Evolutionary conservation across 768 basidiomycete species (phyloP).

Genomic region (Gymnopilus junonius): DNA sequence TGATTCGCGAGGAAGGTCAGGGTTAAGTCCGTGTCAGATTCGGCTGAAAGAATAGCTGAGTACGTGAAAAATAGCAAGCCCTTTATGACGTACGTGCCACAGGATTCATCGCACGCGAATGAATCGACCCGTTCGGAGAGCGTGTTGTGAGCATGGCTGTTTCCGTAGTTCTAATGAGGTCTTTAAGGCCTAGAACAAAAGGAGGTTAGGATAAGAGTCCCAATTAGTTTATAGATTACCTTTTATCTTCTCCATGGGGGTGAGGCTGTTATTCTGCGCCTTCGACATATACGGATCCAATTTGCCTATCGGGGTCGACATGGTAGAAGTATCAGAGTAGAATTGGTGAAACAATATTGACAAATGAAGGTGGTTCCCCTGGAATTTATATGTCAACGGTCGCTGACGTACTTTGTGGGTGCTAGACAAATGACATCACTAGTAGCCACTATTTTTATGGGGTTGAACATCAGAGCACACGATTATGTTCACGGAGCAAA

Average conservation of each 20-base stretch:
- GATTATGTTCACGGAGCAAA: not conserved
- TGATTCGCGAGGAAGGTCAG: constrained; percentile 79
- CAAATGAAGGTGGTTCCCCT: constrained; percentile 22
- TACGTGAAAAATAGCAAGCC: not conserved
- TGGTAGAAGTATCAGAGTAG: not conserved
- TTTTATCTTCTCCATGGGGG: constrained; percentile 68
- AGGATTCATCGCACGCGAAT: constrained; percentile 83
- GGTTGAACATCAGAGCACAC: not conserved
- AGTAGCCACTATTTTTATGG: not conserved
- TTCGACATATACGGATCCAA: constrained; percentile 79
- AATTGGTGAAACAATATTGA: constrained; percentile 16
- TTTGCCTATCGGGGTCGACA: constrained; percentile 23
- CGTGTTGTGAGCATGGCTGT: constrained; percentile 84
- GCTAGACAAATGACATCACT: constrained; percentile 3
- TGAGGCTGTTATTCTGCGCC: constrained; percentile 60
- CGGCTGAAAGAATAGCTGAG: constrained; percentile 17
- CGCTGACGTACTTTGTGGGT: not conserved
- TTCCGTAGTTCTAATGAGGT: constrained; percentile 63
- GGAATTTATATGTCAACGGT: not conserved
- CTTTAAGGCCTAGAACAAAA: constrained; percentile 56
- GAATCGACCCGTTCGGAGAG: constrained; percentile 65
- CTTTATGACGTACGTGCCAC: constrained; percentile 52
- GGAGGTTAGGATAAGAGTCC: not conserved
- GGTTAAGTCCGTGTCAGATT: constrained; percentile 49
- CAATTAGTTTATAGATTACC: constrained; percentile 38